Percentiles rank a stretch among this genome's conserved stretches.
Evolutionary conservation across 1,139 yeast genomes (phyloP).

Genomic region (Casaregolazyma suthepensis): DNA sequence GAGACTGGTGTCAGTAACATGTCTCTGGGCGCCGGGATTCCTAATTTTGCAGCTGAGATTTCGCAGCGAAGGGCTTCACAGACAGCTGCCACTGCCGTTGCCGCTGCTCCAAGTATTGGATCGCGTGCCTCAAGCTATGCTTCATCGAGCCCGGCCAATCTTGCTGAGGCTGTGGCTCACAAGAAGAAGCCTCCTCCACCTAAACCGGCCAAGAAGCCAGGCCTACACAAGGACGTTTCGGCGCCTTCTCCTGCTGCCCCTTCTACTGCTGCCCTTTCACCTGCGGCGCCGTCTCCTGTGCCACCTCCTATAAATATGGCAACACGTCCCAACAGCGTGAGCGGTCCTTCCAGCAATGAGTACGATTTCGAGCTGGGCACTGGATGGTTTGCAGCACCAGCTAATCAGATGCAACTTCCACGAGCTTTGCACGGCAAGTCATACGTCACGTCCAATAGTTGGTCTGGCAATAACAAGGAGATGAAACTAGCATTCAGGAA

Average conservation of each 20-base stretch:
- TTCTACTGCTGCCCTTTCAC: conserved; percentile 10
- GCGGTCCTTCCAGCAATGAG: conserved; percentile 8
- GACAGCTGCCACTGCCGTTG: conserved; percentile 2
- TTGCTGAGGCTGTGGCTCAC: neutral
- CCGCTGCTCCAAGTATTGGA: neutral
- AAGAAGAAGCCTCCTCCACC: conserved; percentile 31
- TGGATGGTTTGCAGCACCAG: conserved; percentile 25
- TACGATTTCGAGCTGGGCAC: conserved; percentile 24
- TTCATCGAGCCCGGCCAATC: conserved; percentile 10
- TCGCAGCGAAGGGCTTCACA: conserved; percentile 19
- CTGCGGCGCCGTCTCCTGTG: conserved; percentile 8
- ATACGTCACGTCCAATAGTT: conserved; percentile 16
- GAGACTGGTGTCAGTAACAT: neutral
- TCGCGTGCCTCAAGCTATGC: neutral
- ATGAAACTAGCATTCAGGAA: conserved; percentile 36
- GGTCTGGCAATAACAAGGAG: conserved; percentile 16
- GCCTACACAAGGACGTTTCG: conserved; percentile 12
- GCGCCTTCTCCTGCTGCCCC: conserved; percentile 6
- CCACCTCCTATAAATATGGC: conserved; percentile 26
- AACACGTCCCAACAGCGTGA: conserved; percentile 24
- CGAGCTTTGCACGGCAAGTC: conserved; percentile 23
- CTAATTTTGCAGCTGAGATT: conserved; percentile 31
- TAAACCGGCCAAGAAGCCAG: conserved; percentile 26
- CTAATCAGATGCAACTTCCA: conserved; percentile 22
- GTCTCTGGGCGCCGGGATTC: conserved; percentile 12